Evolutionary conservation across 148 eudicot genomes (phyloP), one percentile per base, ranked within the genome.

Genomic region (Agrostemma githago): DNA sequence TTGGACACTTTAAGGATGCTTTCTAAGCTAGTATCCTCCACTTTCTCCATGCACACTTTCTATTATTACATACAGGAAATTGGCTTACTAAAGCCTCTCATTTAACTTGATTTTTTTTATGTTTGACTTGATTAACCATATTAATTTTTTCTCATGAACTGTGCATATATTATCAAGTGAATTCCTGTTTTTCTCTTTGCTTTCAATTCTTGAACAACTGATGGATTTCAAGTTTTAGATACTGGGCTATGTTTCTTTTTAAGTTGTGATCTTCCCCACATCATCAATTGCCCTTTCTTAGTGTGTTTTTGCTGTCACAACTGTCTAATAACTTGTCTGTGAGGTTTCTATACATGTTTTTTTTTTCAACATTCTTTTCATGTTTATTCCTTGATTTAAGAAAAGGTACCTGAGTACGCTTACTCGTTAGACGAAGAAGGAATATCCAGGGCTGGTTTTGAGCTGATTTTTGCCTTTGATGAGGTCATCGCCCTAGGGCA

Each of bases 1-100:
- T 79, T 96, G 88, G 99, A 96, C 76, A 96, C 99, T 63, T 80
- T 96, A 68, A 89, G 99, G 85, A 86, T 92, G 75, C 96, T 96
- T 38, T 96, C 99, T 62, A 96, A 96, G 79, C 85, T 96, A 20
- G 99, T 96, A 95, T 86, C 89, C 92, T 87, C 76, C 75, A 66
- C 56, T 67, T 26, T 66, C 38, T 42, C 12, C 6, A 20, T 34
- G 40, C 15, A 40, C 44, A 5, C 41, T 2, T 6, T 43, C 21
- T 61, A 20, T 9, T 39, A 8, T 74, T 39, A 16, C 65, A n/a
- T 41, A 63, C 21, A 40, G 54, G 40, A 42, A 2, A 43, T 68
- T 46, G 41, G 0, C 19, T 6, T 15, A 40, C 72, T 16, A 14
- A 56, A 34, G 41, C 34, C 9, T 3, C 8, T 14, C 3, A 8